phyloP scores from a whole-genome alignment of 208 protist genomes.

The Trypanosoma avium region DNA sequence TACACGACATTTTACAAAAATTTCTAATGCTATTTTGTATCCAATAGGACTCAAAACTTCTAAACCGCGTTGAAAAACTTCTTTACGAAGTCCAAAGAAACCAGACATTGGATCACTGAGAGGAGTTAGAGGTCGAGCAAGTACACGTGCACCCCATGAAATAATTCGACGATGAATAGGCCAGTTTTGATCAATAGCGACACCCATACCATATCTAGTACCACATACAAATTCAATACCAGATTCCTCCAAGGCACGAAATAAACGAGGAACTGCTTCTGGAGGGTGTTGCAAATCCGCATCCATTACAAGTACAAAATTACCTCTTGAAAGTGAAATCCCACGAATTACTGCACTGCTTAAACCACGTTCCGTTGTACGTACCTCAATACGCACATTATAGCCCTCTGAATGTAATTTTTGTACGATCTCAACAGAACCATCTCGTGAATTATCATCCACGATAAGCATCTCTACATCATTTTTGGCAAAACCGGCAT shows the following conservation, averaged over 20 bases:
- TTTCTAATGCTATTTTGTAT: slow-evolving; percentile 93
- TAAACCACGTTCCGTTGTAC: slow-evolving; percentile 79
- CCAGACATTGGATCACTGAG: slow-evolving; percentile 94
- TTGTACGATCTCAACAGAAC: slow-evolving; percentile 77
- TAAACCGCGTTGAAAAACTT: slow-evolving; percentile 50
- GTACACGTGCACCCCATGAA: slow-evolving; percentile 75
- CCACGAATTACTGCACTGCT: slow-evolving; percentile 90
- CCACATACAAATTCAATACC: slow-evolving; percentile 87
- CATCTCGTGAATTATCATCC: slow-evolving; percentile 89
- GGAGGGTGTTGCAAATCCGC: slow-evolving; percentile 94
- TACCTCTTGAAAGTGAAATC: slow-evolving; percentile 46
- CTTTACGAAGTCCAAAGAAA: slow-evolving; percentile 85
- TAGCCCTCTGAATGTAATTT: slow-evolving; percentile 60
- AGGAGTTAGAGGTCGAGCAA: slow-evolving; percentile 84
- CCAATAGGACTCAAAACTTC: slow-evolving; percentile 79
- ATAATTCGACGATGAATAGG: slow-evolving; percentile 85
- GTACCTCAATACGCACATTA: slow-evolving; percentile 74
- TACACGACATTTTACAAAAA: slow-evolving; percentile 89
- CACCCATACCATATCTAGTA: slow-evolving; percentile 78
- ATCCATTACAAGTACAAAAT: slow-evolving; percentile 89
- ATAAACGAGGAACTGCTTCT: slow-evolving; percentile 67
- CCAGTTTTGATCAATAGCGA: slow-evolving; percentile 86
- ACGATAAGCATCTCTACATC: slow-evolving; percentile 83
- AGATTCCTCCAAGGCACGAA: slow-evolving; percentile 53
- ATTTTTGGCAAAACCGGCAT: slow-evolving; percentile 34